Conservation (phyloP, 805 yeast species). For the Isabelozyma rhagii region DNA sequence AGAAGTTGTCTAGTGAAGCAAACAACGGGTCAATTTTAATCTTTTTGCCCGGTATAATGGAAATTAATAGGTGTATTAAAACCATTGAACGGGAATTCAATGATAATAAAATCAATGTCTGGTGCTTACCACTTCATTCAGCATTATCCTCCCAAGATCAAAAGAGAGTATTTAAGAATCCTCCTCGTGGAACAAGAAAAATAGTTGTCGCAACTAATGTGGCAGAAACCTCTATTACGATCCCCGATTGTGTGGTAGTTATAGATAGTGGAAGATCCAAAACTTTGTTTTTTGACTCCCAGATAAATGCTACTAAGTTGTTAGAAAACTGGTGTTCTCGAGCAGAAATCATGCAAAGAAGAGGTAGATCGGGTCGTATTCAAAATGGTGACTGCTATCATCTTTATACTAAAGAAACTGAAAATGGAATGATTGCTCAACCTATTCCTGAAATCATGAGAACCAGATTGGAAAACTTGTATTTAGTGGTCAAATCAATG, state of each 20-base stretch:
- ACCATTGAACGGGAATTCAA: constrained; percentile 19
- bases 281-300: constrained; percentile 66
- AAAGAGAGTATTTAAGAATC: constrained; percentile 61
- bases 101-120: constrained; percentile 13
- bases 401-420: constrained; percentile 63
- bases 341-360: constrained; percentile 86
- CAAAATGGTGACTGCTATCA: constrained; percentile 79
- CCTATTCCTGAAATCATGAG: constrained; percentile 90
- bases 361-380: constrained; percentile 99
- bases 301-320: constrained; percentile 64
- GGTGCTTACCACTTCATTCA: constrained; percentile 80
- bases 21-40: constrained; percentile 72
- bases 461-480: constrained; percentile 78
- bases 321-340: constrained; percentile 83
- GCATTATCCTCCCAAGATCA: constrained; percentile 83
- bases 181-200: constrained; percentile 59
- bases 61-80: constrained; percentile 66
- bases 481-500: constrained; percentile 84
- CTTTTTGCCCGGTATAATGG: constrained; percentile 89
- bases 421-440: constrained; percentile 55
- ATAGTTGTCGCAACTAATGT: constrained; percentile 88
- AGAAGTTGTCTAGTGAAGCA: constrained; percentile 34
- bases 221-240: constrained; percentile 96
- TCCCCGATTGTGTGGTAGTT: constrained; percentile 91
- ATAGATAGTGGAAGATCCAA: constrained; percentile 87